Evolutionary conservation across 2,329 filamentous ascomycete genomes (phyloP).

Genomic region (Colletotrichum coccodes): DNA sequence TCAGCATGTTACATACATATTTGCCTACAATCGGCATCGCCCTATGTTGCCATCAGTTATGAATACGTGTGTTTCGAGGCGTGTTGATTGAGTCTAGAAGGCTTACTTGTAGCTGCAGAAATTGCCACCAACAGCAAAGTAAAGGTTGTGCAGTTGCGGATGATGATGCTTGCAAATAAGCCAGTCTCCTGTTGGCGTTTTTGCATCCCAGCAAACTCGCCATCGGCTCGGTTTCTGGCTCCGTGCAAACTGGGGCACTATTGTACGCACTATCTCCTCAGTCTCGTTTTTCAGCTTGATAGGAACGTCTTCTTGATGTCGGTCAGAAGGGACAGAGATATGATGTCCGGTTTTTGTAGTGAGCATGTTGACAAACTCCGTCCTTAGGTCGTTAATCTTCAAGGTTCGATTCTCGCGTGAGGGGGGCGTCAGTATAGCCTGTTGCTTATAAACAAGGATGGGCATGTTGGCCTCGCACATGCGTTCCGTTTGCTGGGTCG

Average conservation of each 20-base stretch:
- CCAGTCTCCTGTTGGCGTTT: slow-evolving; percentile 17
- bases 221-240: background rate
- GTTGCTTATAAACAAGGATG: background rate
- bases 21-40: slow-evolving; percentile 13
- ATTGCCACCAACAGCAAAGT: slow-evolving; percentile 13
- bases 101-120: slow-evolving; percentile 24
- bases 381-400: slow-evolving; percentile 19
- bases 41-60: background rate
- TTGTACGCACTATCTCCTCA: background rate
- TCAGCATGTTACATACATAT: slow-evolving; percentile 10
- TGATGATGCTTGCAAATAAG: slow-evolving; percentile 10
- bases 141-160: background rate
- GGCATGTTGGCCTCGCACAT: slow-evolving; percentile 6
- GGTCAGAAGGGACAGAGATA: background rate
- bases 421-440: slow-evolving; percentile 9
- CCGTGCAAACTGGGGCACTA: background rate
- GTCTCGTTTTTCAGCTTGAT: background rate
- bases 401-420: slow-evolving; percentile 9
- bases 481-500: background rate
- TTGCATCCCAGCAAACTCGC: slow-evolving; percentile 20
- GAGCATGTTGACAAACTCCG: slow-evolving; percentile 17
- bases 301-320: background rate
- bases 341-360: background rate
- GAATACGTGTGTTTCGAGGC: no score
- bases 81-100: no score